Percentiles rank a stretch among this genome's conserved stretches.
Conservation (phyloP, 495 filamentous ascomycete genomes). For the Annulohypoxylon stygium region DNA sequence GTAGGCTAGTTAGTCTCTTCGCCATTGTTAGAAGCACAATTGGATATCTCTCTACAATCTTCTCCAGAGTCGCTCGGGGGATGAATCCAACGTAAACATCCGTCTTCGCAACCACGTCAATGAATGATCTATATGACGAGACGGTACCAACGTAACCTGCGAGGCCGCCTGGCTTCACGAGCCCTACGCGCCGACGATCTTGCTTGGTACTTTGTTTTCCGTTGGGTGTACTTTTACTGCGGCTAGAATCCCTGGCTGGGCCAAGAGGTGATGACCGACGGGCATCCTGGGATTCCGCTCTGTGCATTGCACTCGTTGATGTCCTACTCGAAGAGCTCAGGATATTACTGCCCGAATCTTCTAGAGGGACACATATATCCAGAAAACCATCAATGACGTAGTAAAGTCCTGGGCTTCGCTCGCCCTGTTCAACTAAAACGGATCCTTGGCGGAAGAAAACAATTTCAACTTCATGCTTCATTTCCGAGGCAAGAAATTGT, state of each 20-base stretch:
- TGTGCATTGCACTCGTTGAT: constrained; percentile 54
- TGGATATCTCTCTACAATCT: constrained; percentile 91
- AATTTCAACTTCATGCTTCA: constrained; percentile 94
- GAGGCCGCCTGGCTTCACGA: constrained; percentile 95
- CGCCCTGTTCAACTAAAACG: constrained; percentile 96
- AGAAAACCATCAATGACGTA: constrained; percentile 98
- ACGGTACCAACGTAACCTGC: constrained; percentile 95
- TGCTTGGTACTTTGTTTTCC: constrained; percentile 37
- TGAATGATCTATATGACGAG: constrained; percentile 94
- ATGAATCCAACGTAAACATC: constrained; percentile 99
- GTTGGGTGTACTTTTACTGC: constrained; percentile 25
- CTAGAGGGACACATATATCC: constrained; percentile 76
- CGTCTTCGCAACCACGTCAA: constrained; percentile 96
- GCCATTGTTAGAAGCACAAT: constrained; percentile 95
- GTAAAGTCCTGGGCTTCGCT: constrained; percentile 94
- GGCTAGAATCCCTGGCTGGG: constrained; percentile 32
- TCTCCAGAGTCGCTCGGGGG: constrained; percentile 85
- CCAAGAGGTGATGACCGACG: constrained; percentile 40
- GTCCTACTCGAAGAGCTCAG: constrained; percentile 52
- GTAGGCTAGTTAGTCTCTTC: constrained; percentile 87
- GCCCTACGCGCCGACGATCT: constrained; percentile 75
- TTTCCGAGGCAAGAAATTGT: constrained; percentile 73
- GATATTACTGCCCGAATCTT: constrained; percentile 54
- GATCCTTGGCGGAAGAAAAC: constrained; percentile 96
- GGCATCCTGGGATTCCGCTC: constrained; percentile 47